phyloP scores from a whole-genome alignment of 805 yeast species.

The Zygosaccharomyces lentus region DNA sequence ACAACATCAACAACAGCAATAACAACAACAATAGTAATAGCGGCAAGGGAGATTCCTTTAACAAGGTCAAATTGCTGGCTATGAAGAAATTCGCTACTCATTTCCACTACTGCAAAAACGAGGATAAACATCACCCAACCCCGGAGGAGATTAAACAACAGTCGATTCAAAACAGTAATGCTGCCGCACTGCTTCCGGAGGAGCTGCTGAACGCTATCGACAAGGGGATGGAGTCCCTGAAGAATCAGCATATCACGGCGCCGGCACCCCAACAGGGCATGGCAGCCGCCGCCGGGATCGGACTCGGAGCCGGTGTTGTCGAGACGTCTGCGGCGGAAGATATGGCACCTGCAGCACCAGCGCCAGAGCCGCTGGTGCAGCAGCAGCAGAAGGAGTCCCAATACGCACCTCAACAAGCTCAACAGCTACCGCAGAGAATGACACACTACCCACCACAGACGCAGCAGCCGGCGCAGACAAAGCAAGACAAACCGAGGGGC shows the following conservation, averaged over 20 bases:
- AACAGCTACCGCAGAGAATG: conserved; percentile 12
- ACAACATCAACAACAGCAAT: conserved; percentile 11
- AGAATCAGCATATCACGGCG: conserved; percentile 20
- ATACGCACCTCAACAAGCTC: conserved; percentile 21
- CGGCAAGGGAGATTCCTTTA: conserved; percentile 33
- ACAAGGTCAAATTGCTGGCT: conserved; percentile 33
- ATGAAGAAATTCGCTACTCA: conserved; percentile 36
- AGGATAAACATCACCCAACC: conserved; percentile 34
- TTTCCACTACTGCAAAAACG: conserved; percentile 34
- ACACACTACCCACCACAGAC: conserved; percentile 24
- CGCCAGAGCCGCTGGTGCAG: conserved; percentile 15
- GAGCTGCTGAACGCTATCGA: conserved; percentile 32
- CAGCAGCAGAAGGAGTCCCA: conserved; percentile 18
- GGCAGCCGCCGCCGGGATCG: conserved; percentile 14
- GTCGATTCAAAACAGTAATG: conserved; percentile 26
- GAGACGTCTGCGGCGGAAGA: conserved; percentile 15
- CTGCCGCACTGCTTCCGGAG: conserved; percentile 27
- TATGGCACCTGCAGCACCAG: conserved; percentile 10
- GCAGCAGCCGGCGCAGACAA: conserved; percentile 25
- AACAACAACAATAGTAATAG: conserved; percentile 1
- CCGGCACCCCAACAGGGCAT: conserved; percentile 14
- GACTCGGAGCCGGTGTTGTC: not conserved
- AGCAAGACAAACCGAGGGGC: conserved; percentile 25
- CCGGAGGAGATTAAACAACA: conserved; percentile 36
- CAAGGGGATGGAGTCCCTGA: conserved; percentile 31